phyloP scores from a whole-genome alignment of 2,329 filamentous ascomycete species.

The Dactylellina sp. region DNA sequence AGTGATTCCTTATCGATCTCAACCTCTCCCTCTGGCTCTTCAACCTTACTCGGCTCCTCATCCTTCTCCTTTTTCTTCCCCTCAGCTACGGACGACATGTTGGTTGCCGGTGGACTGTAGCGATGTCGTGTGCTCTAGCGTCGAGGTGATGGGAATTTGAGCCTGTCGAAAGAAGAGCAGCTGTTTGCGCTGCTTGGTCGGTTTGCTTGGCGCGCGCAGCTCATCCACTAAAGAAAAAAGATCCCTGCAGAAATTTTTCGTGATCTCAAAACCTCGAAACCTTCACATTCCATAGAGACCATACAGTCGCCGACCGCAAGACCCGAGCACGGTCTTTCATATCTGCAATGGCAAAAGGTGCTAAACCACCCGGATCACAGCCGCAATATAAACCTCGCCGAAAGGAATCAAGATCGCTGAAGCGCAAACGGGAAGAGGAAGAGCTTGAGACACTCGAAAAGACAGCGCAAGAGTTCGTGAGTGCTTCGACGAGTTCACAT shows the following conservation, averaged over 20 bases:
- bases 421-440: constrained; percentile 65
- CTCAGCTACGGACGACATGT: constrained; percentile 34
- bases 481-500: constrained; percentile 40
- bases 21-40: constrained; percentile 50
- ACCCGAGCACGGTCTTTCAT: neutral
- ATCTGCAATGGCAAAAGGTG: constrained; percentile 44
- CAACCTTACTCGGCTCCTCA: constrained; percentile 42
- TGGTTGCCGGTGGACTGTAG: neutral
- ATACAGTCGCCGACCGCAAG: neutral
- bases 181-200: constrained; percentile 2
- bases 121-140: neutral
- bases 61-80: constrained; percentile 29
- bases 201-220: constrained; percentile 30
- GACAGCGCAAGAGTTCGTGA: constrained; percentile 65
- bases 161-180: constrained; percentile 3
- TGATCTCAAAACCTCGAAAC: constrained; percentile 22
- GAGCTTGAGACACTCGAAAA: constrained; percentile 65
- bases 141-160: no score
- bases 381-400: constrained; percentile 47
- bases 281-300: neutral
- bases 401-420: constrained; percentile 61
- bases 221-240: neutral
- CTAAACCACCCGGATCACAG: constrained; percentile 36
- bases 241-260: constrained; percentile 57
- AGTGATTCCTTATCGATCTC: constrained; percentile 60